Base-by-base conservation (phyloP, 2,329 filamentous ascomycete genomes). In the Xylariaceae sp. region DNA sequence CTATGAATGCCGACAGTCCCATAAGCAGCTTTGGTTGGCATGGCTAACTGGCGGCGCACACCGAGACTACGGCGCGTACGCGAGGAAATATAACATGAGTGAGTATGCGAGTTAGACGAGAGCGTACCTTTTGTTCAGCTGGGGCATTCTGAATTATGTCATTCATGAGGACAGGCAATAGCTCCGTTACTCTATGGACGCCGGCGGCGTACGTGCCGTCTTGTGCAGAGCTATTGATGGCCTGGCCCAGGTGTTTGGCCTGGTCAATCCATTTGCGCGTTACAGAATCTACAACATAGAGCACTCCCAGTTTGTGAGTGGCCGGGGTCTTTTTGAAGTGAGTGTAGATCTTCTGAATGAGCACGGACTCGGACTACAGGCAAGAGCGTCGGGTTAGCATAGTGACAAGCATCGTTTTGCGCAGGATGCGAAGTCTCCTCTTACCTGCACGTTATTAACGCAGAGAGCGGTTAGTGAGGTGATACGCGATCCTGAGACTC, bases 231-330 rank as follows among this genome's bases (percentile, higher is more conserved):
- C 84, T 87, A 77, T 89, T 89, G 76, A 92, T 85, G 72, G 88
- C 78, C 74, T 97, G 92, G 71, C 89, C 90, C 67, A 89, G 84
- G 72, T 87, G 84, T 78, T 92, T 94, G 72, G 94, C 93, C 77
- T 92, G 89, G 76, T 97, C 93, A 80, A 96, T 87, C 93, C 94
- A 99, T 80, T 95, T 93, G 78, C 94, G 91, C 76, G 92, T 93
- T 84, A 99, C 92, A 81, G 93, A 96, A 83, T 99, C 94, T 92
- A 99, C 90, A 79, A 97, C 92, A 87, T 99, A 99, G 79, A 99
- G 88, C 73, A 97, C 92, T 78, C 94, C 94, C 76, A 99, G 84
- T 79, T 99, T 99, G 84, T 99, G 93, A 74, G 92, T 96, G 74
- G 86, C 86, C 62, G 91, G 90, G 67, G 92, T 88, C 77, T 94